Conservation (phyloP, 2,329 filamentous ascomycete species). For the Coniella lustricola region DNA sequence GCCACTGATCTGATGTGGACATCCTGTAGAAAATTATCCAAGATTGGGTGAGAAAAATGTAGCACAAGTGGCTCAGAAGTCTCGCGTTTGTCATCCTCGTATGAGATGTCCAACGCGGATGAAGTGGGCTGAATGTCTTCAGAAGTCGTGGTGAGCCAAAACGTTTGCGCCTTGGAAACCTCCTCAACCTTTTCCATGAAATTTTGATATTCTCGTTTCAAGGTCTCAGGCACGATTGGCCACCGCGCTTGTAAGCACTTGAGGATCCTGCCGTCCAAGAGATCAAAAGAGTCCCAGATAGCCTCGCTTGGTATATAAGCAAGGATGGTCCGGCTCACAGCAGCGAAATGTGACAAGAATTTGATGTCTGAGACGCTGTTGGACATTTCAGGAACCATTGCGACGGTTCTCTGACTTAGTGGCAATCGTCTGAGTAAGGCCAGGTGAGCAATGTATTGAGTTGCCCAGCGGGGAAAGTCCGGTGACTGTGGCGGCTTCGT, state of each 20-base stretch:
- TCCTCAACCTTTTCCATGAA: constrained; percentile 13
- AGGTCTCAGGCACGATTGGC: constrained; percentile 3
- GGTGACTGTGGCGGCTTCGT: constrained; percentile 10
- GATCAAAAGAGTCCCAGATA: constrained; percentile 21
- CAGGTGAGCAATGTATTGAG: constrained; percentile 22
- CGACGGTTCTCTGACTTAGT: constrained; percentile 21
- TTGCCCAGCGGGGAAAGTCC: constrained; percentile 8
- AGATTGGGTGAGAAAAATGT: constrained; percentile 38
- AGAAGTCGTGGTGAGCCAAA: neutral
- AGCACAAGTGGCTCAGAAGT: constrained; percentile 25
- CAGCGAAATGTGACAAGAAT: constrained; percentile 5
- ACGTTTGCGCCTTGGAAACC: constrained; percentile 4
- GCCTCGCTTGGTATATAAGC: constrained; percentile 7
- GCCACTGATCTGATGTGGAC: constrained; percentile 31
- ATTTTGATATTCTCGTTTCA: constrained; percentile 3
- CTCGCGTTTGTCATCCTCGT: neutral
- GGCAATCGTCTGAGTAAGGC: constrained; percentile 20
- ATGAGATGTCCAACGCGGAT: neutral
- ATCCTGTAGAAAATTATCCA: constrained; percentile 38
- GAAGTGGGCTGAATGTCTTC: neutral
- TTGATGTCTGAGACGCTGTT: neutral
- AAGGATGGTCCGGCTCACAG: constrained; percentile 7
- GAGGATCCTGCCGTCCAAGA: constrained; percentile 21
- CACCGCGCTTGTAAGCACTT: neutral
- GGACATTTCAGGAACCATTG: neutral